These are phyloP conservation scores for Pseudogymnoascus sp. DNA, from an alignment of 2,329 filamentous ascomycete species.

Conservation along the genomic window DNA sequence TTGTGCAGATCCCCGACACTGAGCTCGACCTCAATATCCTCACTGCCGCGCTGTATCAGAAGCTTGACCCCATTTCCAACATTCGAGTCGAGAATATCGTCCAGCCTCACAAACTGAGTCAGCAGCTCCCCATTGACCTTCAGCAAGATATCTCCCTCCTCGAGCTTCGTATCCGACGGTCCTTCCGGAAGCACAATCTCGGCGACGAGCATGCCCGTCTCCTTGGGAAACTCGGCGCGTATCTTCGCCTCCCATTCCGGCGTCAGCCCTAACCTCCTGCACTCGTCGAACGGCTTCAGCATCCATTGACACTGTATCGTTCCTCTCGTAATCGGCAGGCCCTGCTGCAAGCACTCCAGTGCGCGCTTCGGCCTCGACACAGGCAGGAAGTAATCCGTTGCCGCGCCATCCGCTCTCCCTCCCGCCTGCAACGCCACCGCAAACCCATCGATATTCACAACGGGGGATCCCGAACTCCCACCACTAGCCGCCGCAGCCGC, in stretches of 20 bases:
- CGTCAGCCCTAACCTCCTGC: slow-evolving; percentile 76
- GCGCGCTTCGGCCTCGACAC: slow-evolving; percentile 84
- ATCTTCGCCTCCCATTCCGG: slow-evolving; percentile 81
- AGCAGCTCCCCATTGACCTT: slow-evolving; percentile 91
- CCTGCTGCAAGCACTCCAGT: slow-evolving; percentile 73
- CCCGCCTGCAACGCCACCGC: slow-evolving; percentile 92
- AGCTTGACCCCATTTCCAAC: slow-evolving; percentile 73
- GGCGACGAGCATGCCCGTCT: slow-evolving; percentile 94
- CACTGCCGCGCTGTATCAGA: slow-evolving; percentile 78
- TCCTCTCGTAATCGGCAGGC: slow-evolving; percentile 70
- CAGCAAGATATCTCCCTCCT: slow-evolving; percentile 89
- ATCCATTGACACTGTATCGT: slow-evolving; percentile 99
- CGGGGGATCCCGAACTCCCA: slow-evolving; percentile 95
- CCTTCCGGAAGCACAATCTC: slow-evolving; percentile 91
- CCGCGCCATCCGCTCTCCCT: slow-evolving; percentile 85
- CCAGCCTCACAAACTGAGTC: slow-evolving; percentile 84
- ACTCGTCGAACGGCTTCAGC: slow-evolving; percentile 95
- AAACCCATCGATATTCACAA: slow-evolving; percentile 89
- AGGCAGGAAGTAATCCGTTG: slow-evolving; percentile 95
- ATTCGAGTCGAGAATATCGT: slow-evolving; percentile 83
- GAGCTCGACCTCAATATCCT: slow-evolving; percentile 78
- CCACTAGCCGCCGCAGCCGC: slow-evolving; percentile 94
- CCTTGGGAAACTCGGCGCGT: slow-evolving; percentile 75
- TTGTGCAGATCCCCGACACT: slow-evolving; percentile 81
- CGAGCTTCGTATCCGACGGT: slow-evolving; percentile 75